Evolutionary conservation across 1,284 basidiomycete genomes (phyloP), one percentile per base, ranked within the genome.

Genomic region (Neonothopanus nambi): DNA sequence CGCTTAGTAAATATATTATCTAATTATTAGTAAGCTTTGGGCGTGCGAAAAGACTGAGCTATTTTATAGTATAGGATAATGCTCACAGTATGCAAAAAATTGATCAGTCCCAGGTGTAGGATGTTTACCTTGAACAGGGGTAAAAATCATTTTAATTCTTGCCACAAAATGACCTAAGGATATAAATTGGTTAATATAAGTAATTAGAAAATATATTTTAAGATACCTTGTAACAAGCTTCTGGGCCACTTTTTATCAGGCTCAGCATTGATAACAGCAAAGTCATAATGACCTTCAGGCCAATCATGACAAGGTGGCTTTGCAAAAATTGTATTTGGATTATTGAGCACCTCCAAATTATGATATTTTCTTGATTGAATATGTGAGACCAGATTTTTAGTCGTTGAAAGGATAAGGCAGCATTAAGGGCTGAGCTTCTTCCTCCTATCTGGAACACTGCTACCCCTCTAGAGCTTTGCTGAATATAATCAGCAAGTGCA

Each of bases 171-270:
- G 44, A 5, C 44, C 44, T 47, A 36, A 28, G 36, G 17, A 26
- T 20, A 18, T 46, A 46, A n/a, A 28, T 15, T 5, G 21, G 8
- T n/a, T 13, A 7, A 17, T 13, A 24, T 4, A 13, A 45, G 33
- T 5, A 28, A 13, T 45, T 5, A 15, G 21, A 7, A 45, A 11
- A 18, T n/a, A n/a, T n/a, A n/a, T n/a, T n/a, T n/a, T n/a, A n/a
- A n/a, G 43, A 45, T 8, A 46, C 44, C 44, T 47, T 47, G 30
- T 5, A 47, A 9, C 8, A 35, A 47, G 17, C 44, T 47, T 9
- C 30, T 9, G 2, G 44, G 44, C 44, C 44, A 47, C 2, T 2
- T 1, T 9, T n/a, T 11, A 9, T 9, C 21, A 8, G 9, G 1
- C 13, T 47, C 30, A 1, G 37, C 23, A 17, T 47, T 47, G 24